Conservation (phyloP, 1,284 basidiomycete genomes). For the Ganoderma sinense region DNA sequence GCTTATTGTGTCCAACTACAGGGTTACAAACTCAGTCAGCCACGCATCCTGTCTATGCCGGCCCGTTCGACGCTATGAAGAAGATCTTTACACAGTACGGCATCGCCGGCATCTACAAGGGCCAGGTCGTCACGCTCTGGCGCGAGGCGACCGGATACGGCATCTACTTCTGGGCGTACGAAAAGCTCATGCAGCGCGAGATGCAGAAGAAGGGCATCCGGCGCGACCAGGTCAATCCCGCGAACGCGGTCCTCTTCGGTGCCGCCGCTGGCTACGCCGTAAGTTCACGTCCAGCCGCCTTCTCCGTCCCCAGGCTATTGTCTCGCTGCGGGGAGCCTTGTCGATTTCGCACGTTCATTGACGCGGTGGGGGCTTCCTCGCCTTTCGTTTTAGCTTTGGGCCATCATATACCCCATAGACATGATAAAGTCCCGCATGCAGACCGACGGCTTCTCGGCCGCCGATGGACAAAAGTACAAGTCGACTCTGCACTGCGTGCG, state of each 20-base stretch:
- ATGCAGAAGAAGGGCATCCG: slow-evolving; percentile 73
- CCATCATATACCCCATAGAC: slow-evolving; percentile 90
- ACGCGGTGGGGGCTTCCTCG: neutral
- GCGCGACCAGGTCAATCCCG: slow-evolving; percentile 79
- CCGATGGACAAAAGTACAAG: slow-evolving; percentile 82
- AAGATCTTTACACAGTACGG: slow-evolving; percentile 83
- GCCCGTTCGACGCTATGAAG: slow-evolving; percentile 85
- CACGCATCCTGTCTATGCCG: slow-evolving; percentile 76
- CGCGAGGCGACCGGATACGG: slow-evolving; percentile 90
- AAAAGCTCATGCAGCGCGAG: slow-evolving; percentile 89
- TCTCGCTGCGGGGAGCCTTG: neutral
- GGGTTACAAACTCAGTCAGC: slow-evolving; percentile 90
- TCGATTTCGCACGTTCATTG: slow-evolving; percentile 5
- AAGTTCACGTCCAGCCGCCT: slow-evolving; percentile 40
- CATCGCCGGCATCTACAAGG: slow-evolving; percentile 90
- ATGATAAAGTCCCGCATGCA: slow-evolving; percentile 97
- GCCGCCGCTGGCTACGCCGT: slow-evolving; percentile 88
- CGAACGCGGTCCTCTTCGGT: slow-evolving; percentile 85
- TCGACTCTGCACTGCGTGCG: slow-evolving; percentile 85
- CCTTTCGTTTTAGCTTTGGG: slow-evolving; percentile 71
- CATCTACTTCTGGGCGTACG: slow-evolving; percentile 93
- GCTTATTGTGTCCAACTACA: slow-evolving; percentile 38
- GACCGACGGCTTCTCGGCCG: slow-evolving; percentile 85
- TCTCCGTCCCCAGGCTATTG: neutral
- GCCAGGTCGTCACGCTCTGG: slow-evolving; percentile 88